Evolutionary conservation across 2,329 filamentous ascomycete genomes (phyloP), one percentile per base, ranked within the genome.

Genomic region (Colletotrichum liriopes): DNA sequence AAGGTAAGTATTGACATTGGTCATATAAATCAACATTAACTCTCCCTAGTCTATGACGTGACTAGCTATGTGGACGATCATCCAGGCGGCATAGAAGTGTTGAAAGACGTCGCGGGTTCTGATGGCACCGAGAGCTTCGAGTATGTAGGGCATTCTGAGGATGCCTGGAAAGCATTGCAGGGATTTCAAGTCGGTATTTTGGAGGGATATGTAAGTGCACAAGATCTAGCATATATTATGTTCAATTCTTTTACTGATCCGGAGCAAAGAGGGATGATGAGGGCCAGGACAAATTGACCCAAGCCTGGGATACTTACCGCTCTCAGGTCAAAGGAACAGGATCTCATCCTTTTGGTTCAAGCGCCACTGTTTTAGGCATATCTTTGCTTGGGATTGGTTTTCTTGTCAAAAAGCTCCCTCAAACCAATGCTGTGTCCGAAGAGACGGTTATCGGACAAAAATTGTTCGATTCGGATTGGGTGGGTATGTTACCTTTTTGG

Each of bases 71-170:
- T 54, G 11, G 52, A 70, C 3, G 67, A 70, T n/a, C 67, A 70
- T 4, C 67, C 67, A 0, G 67, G 67, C 1, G 67, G 68, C 1
- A 45, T 71, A 5, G 63, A 71, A 23, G 68, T 67, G 0, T 18
- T 71, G 32, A 55, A 49, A 32, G 68, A 71, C 8, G 55, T 61
- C 0, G 68, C 63, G 2, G 68, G 68, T 1, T 61, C 56, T 7
- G 68, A 71, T 26, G 63, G 55, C 12, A 71, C 68, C 8, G 68
- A 71, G 56, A 67, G 55, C 23, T 71, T 67, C n/a, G 68, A 71
- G 32, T 71, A 67, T 8, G 68, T 62, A 5, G 56, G 63, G 2
- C 67, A 71, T 16, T 61, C 63, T 1, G 55, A 62, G 12, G 58
- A 56, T 3, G 68, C 68, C 1, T 43, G 61, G n/a, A 51, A 51